These are phyloP conservation scores for Oropetium thomaeum DNA, from an alignment of 176 grass and related monocot species.

Conservation along the genomic window DNA sequence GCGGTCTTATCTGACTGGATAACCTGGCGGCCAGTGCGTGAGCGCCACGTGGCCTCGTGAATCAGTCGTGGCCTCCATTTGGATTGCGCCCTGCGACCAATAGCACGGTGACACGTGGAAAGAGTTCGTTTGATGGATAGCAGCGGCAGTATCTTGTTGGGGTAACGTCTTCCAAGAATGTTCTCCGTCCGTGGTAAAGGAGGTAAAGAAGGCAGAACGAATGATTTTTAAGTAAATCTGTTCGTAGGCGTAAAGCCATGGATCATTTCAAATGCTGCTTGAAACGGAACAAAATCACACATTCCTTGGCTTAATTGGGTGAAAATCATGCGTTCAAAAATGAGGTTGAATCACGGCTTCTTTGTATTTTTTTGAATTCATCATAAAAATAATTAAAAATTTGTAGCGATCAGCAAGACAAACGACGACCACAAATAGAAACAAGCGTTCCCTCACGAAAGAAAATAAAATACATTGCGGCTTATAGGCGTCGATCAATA, in stretches of 20 bases:
- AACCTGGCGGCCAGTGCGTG: too few relatives aligned
- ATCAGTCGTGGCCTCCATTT: neutral
- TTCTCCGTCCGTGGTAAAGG: neutral
- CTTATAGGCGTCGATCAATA: too few relatives aligned
- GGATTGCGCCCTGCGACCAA: neutral
- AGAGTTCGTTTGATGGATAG: neutral
- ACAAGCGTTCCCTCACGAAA: too few relatives aligned
- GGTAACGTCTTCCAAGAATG: neutral
- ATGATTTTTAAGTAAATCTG: neutral
- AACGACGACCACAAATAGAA: too few relatives aligned
- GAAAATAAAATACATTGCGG: too few relatives aligned
- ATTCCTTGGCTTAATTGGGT: neutral
- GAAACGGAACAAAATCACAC: neutral
- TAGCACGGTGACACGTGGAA: too few relatives aligned
- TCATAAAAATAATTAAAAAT: too few relatives aligned
- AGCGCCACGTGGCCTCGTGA: too few relatives aligned
- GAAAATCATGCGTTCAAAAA: neutral
- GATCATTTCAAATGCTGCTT: neutral
- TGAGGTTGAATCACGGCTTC: neutral
- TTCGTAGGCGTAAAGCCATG: neutral
- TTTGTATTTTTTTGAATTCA: too few relatives aligned
- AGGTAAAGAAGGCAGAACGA: neutral
- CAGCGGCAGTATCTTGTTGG: neutral
- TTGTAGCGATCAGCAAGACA: too few relatives aligned
- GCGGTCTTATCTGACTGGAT: too few relatives aligned